phyloP scores from a whole-genome alignment of 2,329 filamentous ascomycete species.

The Apiospora pterosperma region DNA sequence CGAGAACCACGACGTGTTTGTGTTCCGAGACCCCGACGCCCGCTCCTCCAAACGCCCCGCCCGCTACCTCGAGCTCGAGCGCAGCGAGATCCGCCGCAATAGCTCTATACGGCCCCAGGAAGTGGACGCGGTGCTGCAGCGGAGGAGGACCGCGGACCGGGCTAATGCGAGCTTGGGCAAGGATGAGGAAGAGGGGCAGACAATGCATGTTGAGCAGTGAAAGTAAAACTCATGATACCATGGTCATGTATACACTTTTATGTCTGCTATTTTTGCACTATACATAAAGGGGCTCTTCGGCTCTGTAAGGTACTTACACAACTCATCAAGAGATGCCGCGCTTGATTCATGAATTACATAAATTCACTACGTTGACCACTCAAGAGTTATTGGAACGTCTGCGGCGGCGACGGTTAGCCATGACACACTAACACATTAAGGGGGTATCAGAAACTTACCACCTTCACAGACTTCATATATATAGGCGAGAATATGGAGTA shows the following conservation, averaged over 20 bases:
- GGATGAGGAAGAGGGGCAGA: constrained; percentile 12
- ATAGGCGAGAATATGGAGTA: neutral
- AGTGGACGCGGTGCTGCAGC: constrained; percentile 8
- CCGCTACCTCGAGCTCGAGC: constrained; percentile 17
- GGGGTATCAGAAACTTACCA: neutral
- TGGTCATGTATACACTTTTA: neutral
- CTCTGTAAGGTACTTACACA: neutral
- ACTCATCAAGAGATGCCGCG: neutral
- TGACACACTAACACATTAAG: neutral
- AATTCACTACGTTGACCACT: too few relatives aligned
- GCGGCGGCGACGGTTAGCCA: neutral
- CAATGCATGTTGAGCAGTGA: constrained; percentile 8
- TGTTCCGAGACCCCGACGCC: constrained; percentile 20
- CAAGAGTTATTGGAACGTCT: neutral
- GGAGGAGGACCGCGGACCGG: constrained; percentile 7
- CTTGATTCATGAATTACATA: neutral
- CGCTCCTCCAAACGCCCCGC: constrained; percentile 16
- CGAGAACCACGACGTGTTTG: constrained; percentile 19
- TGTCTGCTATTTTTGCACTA: neutral
- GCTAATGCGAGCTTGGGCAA: neutral
- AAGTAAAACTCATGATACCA: neutral
- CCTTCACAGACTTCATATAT: neutral
- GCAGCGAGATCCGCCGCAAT: constrained; percentile 20
- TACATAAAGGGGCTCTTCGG: neutral
- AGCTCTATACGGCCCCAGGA: constrained; percentile 11